These are phyloP conservation scores for Didymella exigua DNA, from an alignment of 2,329 filamentous ascomycete species.

Conservation along the genomic window DNA sequence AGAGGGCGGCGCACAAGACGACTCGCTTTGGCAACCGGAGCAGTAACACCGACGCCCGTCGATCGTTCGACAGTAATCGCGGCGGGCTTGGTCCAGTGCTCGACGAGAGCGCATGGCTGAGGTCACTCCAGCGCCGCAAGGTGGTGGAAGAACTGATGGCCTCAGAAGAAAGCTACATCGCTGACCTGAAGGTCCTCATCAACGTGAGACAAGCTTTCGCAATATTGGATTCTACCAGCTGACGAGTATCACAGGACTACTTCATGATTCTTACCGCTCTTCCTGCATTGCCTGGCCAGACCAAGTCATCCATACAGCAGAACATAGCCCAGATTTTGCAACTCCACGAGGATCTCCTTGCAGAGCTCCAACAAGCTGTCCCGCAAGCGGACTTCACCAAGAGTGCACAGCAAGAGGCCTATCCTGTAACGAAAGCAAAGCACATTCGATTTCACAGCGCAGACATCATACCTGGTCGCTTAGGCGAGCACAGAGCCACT, in stretches of 20 bases:
- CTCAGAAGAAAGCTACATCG: constrained; percentile 88
- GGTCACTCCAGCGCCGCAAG: constrained; percentile 75
- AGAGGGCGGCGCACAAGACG: constrained; percentile 65
- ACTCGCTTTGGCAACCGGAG: constrained; percentile 64
- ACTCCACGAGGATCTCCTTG: constrained; percentile 81
- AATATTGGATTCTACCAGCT: background rate
- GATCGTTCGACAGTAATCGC: constrained; percentile 63
- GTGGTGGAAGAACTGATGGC: constrained; percentile 83
- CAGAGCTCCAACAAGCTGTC: constrained; percentile 72
- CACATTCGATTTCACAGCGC: constrained; percentile 57
- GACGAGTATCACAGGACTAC: constrained; percentile 45
- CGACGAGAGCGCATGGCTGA: constrained; percentile 72
- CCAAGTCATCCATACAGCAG: constrained; percentile 74
- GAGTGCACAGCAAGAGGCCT: constrained; percentile 39
- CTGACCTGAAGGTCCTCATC: constrained; percentile 82
- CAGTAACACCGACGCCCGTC: constrained; percentile 64
- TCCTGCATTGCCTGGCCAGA: constrained; percentile 66
- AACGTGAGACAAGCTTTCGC: constrained; percentile 66
- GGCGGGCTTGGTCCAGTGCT: constrained; percentile 54
- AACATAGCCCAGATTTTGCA: constrained; percentile 81
- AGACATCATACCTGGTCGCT: constrained; percentile 51
- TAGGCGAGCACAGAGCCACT: constrained; percentile 42
- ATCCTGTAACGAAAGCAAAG: constrained; percentile 44
- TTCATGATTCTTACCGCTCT: constrained; percentile 70
- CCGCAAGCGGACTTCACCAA: constrained; percentile 65